These are phyloP conservation scores for Euphorbia pulcherrima DNA, from an alignment of 345 rosid genomes.

Conservation along the genomic window DNA sequence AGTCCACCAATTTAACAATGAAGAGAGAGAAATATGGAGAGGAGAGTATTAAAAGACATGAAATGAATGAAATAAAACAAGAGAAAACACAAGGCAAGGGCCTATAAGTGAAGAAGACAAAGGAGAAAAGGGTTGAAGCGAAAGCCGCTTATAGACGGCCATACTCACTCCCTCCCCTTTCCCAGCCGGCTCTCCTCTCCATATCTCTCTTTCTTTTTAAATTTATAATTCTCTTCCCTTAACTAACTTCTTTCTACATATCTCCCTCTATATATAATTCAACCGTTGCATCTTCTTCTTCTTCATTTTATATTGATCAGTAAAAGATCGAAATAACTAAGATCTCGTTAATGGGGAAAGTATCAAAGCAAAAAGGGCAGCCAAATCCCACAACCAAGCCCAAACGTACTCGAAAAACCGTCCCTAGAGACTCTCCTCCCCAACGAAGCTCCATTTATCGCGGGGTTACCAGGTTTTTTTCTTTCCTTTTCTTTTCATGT, in stretches of 20 bases:
- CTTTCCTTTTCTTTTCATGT: not conserved
- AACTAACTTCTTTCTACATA: not conserved
- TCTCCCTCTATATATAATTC: no score
- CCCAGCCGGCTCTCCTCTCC: slow-evolving; percentile 16
- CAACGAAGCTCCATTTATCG: slow-evolving; percentile 59
- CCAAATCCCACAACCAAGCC: slow-evolving; percentile 19
- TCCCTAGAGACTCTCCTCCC: slow-evolving; percentile 49
- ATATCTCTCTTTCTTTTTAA: not conserved
- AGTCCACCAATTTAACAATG: no score
- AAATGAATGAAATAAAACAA: not conserved
- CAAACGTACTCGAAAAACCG: slow-evolving; percentile 49
- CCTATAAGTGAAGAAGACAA: slow-evolving; percentile 22
- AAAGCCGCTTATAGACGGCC: slow-evolving; percentile 36
- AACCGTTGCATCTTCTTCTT: not conserved
- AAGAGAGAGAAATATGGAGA: no score
- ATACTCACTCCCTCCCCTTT: not conserved
- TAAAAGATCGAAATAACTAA: not conserved
- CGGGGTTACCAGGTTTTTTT: slow-evolving; percentile 56
- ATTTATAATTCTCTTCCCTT: not conserved
- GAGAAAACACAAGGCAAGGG: not conserved
- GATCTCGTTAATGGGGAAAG: slow-evolving; percentile 41
- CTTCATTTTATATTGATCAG: not conserved
- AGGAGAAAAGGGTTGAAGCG: not conserved
- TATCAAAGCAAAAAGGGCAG: slow-evolving; percentile 18
- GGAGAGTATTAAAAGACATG: no score